A percentile compares a stretch with the other conserved stretches of the same genome.
These are phyloP conservation scores for Parachaetomium inaequale DNA, from an alignment of 495 filamentous ascomycete genomes.

Conservation along the genomic window DNA sequence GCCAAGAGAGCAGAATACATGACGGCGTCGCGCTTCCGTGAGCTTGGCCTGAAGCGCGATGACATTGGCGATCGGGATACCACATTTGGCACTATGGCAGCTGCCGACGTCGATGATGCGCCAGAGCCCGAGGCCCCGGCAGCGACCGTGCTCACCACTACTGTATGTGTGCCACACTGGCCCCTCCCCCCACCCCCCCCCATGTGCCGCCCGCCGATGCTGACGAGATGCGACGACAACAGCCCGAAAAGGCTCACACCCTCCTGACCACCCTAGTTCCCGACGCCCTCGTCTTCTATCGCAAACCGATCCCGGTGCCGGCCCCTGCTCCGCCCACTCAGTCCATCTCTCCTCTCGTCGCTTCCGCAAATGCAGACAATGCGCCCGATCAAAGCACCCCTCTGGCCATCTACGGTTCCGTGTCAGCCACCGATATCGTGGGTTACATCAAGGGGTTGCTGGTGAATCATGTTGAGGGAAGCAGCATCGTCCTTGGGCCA, in stretches of 20 bases:
- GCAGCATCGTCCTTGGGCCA: slow-evolving; percentile 33
- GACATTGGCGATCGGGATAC: slow-evolving; percentile 43
- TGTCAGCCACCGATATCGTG: slow-evolving; percentile 36
- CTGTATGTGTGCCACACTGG: slow-evolving; percentile 14
- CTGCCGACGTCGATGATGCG: slow-evolving; percentile 11
- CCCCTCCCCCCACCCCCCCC: not conserved
- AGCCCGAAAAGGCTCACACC: slow-evolving; percentile 61
- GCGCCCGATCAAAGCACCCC: not conserved
- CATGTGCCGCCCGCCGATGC: not conserved
- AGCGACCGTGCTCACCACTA: slow-evolving; percentile 3
- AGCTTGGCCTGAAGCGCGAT: slow-evolving; percentile 38
- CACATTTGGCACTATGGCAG: slow-evolving; percentile 27
- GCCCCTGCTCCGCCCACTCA: slow-evolving; percentile 3
- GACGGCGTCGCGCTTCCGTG: slow-evolving; percentile 39
- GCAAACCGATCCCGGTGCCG: slow-evolving; percentile 45
- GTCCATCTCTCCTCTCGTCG: slow-evolving; percentile 26
- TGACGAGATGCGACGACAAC: slow-evolving; percentile 8
- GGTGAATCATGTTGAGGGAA: slow-evolving; percentile 29
- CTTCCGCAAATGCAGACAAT: slow-evolving; percentile 1
- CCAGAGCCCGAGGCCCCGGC: not conserved
- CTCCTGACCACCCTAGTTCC: slow-evolving; percentile 89
- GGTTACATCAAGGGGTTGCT: slow-evolving; percentile 31
- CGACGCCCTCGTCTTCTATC: slow-evolving; percentile 84
- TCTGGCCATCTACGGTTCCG: slow-evolving; percentile 42
- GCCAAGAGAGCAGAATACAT: slow-evolving; percentile 44